Base-by-base conservation (phyloP, 2,329 filamentous ascomycete genomes). In the Fusarium sp. region DNA sequence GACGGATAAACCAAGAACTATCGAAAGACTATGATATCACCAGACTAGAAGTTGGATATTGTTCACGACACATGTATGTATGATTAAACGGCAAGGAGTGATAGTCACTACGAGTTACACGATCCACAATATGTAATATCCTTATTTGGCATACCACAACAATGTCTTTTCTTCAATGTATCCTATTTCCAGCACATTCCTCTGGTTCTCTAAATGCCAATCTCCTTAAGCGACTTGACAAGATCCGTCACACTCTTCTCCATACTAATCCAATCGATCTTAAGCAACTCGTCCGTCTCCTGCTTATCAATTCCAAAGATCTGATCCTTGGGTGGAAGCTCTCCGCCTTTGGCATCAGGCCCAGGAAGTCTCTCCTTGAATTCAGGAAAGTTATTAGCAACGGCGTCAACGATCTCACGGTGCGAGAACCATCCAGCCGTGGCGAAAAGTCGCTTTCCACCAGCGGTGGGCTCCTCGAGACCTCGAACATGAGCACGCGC, bases 211-310 rank as follows among this genome's bases (percentile, higher is more conserved):
- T 48, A 78, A 27, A 74, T 70, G 1, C 72, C 74, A 48, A 81
- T 74, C n/a, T 73, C 74, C 76, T 90, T 84, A 72, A 93, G 76
- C 31, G 86, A 89, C 77, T 87, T 87, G 18, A 91, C 83, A 9
- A 88, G 84, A 72, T 93, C 90, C 8, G 84, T 80, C 27, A 90
- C 81, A 27, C 81, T 85, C 78, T 89, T 82, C 76, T 92, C 89
- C 33, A 92, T 72, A 6, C 79, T 76, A 65, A 80, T 87, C 82
- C 87, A 92, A 60, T 90, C 78, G 47, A 91, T 82, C 1, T 88
- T 88, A 59, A 93, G 76, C 45, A 90, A 69, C 72, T 87, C 83
- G 25, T 83, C 85, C 3, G 87, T 87, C 72, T 83, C 82, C 49
- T 81, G 81, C 73, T 88, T 91, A 74, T 91, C 84, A 58, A 83